Conservation (phyloP, 2,329 filamentous ascomycete species). For the Fusarium sp. region DNA sequence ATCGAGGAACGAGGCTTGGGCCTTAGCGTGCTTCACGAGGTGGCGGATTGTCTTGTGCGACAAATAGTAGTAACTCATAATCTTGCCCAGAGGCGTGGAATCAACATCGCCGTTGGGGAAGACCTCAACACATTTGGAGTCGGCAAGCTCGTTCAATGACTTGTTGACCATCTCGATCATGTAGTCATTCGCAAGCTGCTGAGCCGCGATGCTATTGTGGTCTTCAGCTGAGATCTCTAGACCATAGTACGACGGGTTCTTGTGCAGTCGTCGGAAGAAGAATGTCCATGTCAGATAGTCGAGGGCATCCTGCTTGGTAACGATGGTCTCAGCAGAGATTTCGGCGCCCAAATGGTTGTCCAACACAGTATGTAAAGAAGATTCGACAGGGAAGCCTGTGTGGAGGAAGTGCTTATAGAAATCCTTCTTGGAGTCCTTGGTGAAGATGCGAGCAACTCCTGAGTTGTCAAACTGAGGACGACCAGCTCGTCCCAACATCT, state of each 20-base stretch:
- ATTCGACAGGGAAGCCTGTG: constrained; percentile 97
- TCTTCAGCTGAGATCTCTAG: constrained; percentile 93
- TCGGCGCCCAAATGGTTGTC: constrained; percentile 98
- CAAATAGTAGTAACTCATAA: constrained; percentile 99
- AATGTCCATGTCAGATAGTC: constrained; percentile 99
- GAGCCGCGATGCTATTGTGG: constrained; percentile 86
- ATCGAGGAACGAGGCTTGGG: constrained; percentile 80
- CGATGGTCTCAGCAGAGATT: constrained; percentile 90
- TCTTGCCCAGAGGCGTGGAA: constrained; percentile 91
- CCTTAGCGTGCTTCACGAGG: constrained; percentile 80
- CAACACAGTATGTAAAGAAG: constrained; percentile 92
- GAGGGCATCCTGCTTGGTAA: constrained; percentile 94
- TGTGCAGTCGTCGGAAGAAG: constrained; percentile 96
- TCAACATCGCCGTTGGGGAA: constrained; percentile 91
- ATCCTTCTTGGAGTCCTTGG: constrained; percentile 96
- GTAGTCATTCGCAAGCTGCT: constrained; percentile 89
- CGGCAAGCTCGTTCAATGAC: constrained; percentile 82
- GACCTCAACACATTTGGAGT: constrained; percentile 85
- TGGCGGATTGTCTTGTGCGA: constrained; percentile 94
- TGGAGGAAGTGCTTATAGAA: constrained; percentile 99
- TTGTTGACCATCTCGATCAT: constrained; percentile 93
- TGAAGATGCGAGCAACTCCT: constrained; percentile 96
- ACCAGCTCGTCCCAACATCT: constrained; percentile 96
- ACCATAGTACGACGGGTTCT: constrained; percentile 98
- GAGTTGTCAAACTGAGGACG: constrained; percentile 96